phyloP scores from a whole-genome alignment of 257 asterid genomes.

The Knoxia roxburghii region DNA sequence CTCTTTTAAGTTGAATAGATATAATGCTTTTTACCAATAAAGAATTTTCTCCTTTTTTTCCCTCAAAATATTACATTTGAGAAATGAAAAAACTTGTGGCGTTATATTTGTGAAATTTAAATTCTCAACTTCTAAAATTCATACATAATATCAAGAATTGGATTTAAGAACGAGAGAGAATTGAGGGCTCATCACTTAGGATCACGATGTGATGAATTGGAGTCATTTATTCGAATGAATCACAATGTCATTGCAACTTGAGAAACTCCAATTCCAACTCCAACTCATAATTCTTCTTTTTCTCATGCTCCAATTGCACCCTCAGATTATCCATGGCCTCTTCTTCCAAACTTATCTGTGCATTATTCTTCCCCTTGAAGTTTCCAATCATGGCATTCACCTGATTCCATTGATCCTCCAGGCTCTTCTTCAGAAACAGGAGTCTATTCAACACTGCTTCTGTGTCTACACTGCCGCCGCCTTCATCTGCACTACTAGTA shows the following conservation, averaged over 20 bases:
- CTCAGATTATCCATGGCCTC: slow-evolving; percentile 39
- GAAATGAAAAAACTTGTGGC: too few relatives aligned
- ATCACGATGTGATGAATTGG: too few relatives aligned
- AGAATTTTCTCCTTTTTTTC: too few relatives aligned
- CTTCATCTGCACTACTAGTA: neutral
- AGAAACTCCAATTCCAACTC: slow-evolving; percentile 56
- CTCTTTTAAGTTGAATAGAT: too few relatives aligned
- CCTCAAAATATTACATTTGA: too few relatives aligned
- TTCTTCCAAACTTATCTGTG: slow-evolving; percentile 39
- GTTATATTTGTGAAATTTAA: too few relatives aligned
- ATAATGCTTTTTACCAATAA: too few relatives aligned
- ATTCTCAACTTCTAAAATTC: too few relatives aligned
- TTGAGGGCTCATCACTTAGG: too few relatives aligned
- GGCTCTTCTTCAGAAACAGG: slow-evolving; percentile 40
- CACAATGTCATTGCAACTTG: slow-evolving; percentile 26
- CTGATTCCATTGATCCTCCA: slow-evolving; percentile 48
- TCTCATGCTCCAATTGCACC: slow-evolving; percentile 52
- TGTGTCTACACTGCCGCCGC: slow-evolving; percentile 12
- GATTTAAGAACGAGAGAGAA: too few relatives aligned
- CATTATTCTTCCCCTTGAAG: slow-evolving; percentile 27
- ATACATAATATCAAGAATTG: too few relatives aligned
- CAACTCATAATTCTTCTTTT: slow-evolving; percentile 39
- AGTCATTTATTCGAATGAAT: too few relatives aligned
- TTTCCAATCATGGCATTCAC: slow-evolving; percentile 42
- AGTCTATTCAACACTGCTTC: slow-evolving; percentile 38